A percentile compares a stretch with the other conserved stretches of the same genome.
These are phyloP conservation scores for Aspergillus pseudoviridinutans DNA, from an alignment of 2,329 filamentous ascomycete species.

Conservation along the genomic window DNA sequence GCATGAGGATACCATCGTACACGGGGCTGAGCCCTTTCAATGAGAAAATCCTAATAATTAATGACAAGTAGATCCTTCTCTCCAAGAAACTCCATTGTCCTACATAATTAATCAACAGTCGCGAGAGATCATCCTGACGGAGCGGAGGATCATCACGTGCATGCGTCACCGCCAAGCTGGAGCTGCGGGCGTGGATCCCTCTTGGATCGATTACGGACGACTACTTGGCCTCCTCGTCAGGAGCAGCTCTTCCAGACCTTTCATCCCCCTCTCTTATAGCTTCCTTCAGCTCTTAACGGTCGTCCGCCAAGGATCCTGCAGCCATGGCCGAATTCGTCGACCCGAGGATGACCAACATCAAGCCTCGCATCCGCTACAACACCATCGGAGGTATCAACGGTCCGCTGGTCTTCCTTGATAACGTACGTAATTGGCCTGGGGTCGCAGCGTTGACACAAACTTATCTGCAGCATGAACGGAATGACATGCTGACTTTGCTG, in stretches of 20 bases:
- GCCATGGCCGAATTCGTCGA: conserved; percentile 42
- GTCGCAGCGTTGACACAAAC: neutral
- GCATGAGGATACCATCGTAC: neutral
- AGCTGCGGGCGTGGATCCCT: neutral
- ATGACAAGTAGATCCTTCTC: neutral
- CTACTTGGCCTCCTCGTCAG: conserved; percentile 6
- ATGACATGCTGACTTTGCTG: conserved; percentile 13
- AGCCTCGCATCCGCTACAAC: conserved; percentile 85
- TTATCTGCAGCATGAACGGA: neutral
- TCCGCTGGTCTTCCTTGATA: conserved; percentile 93
- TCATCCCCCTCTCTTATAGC: conserved; percentile 9
- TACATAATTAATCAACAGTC: neutral
- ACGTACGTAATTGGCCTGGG: conserved; percentile 56
- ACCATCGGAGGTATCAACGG: conserved; percentile 98
- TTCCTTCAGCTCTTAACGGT: conserved; percentile 9
- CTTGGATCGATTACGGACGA: conserved; percentile 1
- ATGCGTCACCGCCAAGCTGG: conserved; percentile 3
- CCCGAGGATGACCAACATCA: conserved; percentile 51
- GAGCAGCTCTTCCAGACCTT: conserved; percentile 6
- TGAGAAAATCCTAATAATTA: neutral
- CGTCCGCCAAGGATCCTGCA: conserved; percentile 14
- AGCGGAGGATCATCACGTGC: conserved; percentile 2
- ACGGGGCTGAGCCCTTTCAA: neutral
- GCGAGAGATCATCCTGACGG: neutral
- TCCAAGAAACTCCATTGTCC: neutral